These are phyloP conservation scores for Pelargonium cotyledonis DNA, from an alignment of 441 rosid species.

Conservation along the genomic window DNA sequence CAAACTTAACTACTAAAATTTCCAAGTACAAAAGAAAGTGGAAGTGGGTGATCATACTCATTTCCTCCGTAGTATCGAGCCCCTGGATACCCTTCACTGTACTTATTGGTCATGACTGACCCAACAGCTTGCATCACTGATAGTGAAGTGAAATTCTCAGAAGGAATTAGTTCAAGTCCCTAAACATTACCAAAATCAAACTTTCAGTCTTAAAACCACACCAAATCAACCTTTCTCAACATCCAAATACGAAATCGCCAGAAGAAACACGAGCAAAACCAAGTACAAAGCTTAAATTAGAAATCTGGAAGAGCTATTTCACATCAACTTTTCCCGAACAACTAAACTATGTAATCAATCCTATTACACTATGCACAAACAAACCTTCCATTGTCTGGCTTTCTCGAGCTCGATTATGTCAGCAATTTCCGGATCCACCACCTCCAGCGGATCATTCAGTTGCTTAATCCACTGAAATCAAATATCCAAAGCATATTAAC, in stretches of 20 bases:
- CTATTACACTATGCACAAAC: neutral
- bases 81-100: conserved; percentile 95
- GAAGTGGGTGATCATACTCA: conserved; percentile 46
- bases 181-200: conserved; percentile 21
- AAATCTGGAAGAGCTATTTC: neutral
- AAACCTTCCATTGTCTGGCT: conserved; percentile 94
- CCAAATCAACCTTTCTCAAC: neutral
- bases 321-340: neutral
- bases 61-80: conserved; percentile 97
- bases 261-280: neutral
- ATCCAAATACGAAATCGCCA: neutral
- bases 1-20: neutral
- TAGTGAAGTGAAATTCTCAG: conserved; percentile 84
- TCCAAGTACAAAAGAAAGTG: neutral
- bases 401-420: conserved; percentile 90
- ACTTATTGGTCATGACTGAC: conserved; percentile 89
- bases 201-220: conserved; percentile 10
- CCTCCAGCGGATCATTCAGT: conserved; percentile 70
- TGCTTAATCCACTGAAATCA: conserved; percentile 70
- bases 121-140: conserved; percentile 98
- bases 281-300: neutral
- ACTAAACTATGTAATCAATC: neutral
- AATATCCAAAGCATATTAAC: neutral
- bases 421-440: conserved; percentile 76
- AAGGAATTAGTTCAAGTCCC: conserved; percentile 91